Evolutionary conservation across 2,329 filamentous ascomycete genomes (phyloP).

Genomic region (Eutypella sp.): DNA sequence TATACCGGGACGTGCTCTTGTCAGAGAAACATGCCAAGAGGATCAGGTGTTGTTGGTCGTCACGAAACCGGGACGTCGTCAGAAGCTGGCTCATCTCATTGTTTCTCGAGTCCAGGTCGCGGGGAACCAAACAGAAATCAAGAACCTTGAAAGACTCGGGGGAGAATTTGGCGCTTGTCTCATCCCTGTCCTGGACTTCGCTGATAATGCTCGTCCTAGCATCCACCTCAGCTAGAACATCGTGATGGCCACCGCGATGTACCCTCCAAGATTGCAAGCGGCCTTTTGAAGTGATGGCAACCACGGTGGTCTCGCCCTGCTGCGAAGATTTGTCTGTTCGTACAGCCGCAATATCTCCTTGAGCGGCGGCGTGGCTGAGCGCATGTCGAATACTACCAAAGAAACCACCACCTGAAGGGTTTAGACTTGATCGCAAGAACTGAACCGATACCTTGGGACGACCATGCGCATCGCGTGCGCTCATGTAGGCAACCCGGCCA

Average conservation of each 20-base stretch:
- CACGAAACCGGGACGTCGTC: slow-evolving; percentile 40
- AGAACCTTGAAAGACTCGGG: slow-evolving; percentile 65
- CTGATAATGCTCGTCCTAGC: slow-evolving; percentile 58
- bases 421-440: slow-evolving; percentile 62
- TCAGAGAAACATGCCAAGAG: slow-evolving; percentile 55
- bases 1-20: slow-evolving; percentile 57
- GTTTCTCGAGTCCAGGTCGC: slow-evolving; percentile 45
- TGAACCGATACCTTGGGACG: slow-evolving; percentile 75
- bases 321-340: slow-evolving; percentile 65
- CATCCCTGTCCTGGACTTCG: slow-evolving; percentile 54
- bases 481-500: slow-evolving; percentile 82
- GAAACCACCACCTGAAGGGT: slow-evolving; percentile 57
- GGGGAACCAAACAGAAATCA: slow-evolving; percentile 70
- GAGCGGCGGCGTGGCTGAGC: slow-evolving; percentile 63
- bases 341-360: slow-evolving; percentile 76
- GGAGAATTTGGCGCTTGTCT: slow-evolving; percentile 42
- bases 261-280: slow-evolving; percentile 82
- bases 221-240: slow-evolving; percentile 68
- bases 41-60: slow-evolving; percentile 55
- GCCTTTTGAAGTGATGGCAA: slow-evolving; percentile 73
- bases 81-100: slow-evolving; percentile 45
- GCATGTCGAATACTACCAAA: slow-evolving; percentile 78
- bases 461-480: slow-evolving; percentile 79
- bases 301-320: slow-evolving; percentile 78
- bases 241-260: slow-evolving; percentile 79